Conservation (phyloP, 768 basidiomycete species). For the Boletus sp. region DNA sequence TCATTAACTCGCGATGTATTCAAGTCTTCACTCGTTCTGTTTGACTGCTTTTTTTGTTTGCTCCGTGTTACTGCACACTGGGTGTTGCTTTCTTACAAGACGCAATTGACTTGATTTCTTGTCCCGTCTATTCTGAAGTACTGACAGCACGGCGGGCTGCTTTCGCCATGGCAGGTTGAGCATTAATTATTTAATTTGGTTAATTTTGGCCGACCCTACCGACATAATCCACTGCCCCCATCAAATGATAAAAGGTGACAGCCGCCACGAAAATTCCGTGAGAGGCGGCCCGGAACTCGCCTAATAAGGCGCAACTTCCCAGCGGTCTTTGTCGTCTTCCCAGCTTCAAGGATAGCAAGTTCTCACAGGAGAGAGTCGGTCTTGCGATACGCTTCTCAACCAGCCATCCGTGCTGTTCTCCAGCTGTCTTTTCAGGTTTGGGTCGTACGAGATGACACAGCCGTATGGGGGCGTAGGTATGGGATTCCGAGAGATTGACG, state of each 20-base stretch:
- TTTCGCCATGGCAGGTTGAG: too few species aligned
- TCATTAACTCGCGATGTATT: conserved; percentile 17
- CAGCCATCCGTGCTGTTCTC: neutral
- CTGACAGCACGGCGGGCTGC: too few species aligned
- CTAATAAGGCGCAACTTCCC: neutral
- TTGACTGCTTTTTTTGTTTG: conserved; percentile 1
- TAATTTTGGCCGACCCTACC: too few species aligned
- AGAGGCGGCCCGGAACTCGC: neutral
- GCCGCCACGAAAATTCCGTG: neutral
- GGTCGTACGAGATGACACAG: conserved; percentile 60
- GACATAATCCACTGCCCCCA: too few species aligned
- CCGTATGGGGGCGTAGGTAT: conserved; percentile 59
- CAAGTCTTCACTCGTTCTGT: conserved; percentile 8
- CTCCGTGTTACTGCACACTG: neutral
- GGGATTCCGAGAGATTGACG: conserved; percentile 26
- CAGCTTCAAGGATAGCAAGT: neutral
- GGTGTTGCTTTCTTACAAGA: neutral
- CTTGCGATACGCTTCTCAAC: neutral
- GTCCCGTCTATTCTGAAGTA: too few species aligned
- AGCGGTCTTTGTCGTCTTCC: neutral
- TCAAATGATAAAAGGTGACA: neutral
- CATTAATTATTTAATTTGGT: too few species aligned
- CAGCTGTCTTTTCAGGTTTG: conserved; percentile 1
- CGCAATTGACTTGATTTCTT: neutral
- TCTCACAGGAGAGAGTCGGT: neutral